phyloP scores from a whole-genome alignment of 225 moss, liverwort and hornwort genomes.

The Antitrichia curtipendula region DNA sequence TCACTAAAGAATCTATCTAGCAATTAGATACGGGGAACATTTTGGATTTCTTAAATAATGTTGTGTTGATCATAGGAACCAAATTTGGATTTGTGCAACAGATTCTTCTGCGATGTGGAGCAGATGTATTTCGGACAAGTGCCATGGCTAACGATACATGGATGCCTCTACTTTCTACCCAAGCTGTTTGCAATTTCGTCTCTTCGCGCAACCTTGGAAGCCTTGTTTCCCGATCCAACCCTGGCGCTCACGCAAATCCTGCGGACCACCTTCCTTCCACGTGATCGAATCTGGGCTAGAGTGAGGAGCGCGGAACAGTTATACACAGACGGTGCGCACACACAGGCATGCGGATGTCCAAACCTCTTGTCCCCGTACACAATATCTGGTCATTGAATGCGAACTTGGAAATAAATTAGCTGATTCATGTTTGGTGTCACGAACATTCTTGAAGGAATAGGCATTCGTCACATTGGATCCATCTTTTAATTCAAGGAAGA shows the following conservation, averaged over 20 bases:
- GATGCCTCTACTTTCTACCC: slow-evolving; percentile 30
- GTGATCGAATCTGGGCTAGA: slow-evolving; percentile 35
- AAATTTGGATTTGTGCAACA: not conserved
- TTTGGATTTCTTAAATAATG: not conserved
- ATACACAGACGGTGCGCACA: not conserved
- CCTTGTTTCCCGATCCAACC: slow-evolving; percentile 56
- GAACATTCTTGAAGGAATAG: not conserved
- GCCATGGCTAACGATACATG: slow-evolving; percentile 17
- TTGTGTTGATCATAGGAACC: not conserved
- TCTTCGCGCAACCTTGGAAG: slow-evolving; percentile 30
- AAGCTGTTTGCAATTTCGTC: slow-evolving; percentile 47
- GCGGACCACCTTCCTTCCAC: slow-evolving; percentile 51
- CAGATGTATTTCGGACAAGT: slow-evolving; percentile 23
- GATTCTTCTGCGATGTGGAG: slow-evolving; percentile 41
- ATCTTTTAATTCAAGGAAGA: not conserved
- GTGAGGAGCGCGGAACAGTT: slow-evolving; percentile 3
- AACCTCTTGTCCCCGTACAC: no score
- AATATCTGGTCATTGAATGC: not conserved
- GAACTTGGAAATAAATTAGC: not conserved
- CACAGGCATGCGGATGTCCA: slow-evolving; percentile 10
- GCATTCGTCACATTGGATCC: not conserved
- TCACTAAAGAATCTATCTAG: not conserved
- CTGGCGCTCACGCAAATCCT: slow-evolving; percentile 45
- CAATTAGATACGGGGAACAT: not conserved
- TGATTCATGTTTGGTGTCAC: not conserved